These are phyloP conservation scores for Emergomyces africanus DNA, from an alignment of 2,329 filamentous ascomycete species.

Conservation along the genomic window DNA sequence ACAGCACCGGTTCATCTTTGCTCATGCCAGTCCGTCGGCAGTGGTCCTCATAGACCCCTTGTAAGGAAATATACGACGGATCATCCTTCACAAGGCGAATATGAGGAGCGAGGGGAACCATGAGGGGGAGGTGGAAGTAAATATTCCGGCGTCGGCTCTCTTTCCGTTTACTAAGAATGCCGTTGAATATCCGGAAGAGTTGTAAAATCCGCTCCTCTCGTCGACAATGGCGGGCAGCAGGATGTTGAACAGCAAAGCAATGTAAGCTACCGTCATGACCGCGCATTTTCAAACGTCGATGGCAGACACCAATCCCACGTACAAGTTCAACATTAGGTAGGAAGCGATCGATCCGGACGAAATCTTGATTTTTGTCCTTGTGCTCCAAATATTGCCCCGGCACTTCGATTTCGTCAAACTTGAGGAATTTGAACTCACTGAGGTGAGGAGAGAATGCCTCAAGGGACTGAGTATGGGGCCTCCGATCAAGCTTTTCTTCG, in stretches of 20 bases:
- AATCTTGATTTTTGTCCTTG: slow-evolving; percentile 98
- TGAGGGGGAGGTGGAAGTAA: slow-evolving; percentile 89
- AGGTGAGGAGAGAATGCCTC: slow-evolving; percentile 82
- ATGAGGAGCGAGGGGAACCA: slow-evolving; percentile 89
- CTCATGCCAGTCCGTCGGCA: slow-evolving; percentile 74
- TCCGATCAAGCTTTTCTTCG: slow-evolving; percentile 88
- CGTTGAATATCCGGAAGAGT: slow-evolving; percentile 95
- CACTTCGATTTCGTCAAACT: slow-evolving; percentile 96
- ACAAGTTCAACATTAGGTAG: slow-evolving; percentile 89
- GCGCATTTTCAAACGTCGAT: slow-evolving; percentile 86
- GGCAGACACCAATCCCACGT: slow-evolving; percentile 78
- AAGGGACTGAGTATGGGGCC: slow-evolving; percentile 58
- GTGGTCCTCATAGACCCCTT: slow-evolving; percentile 93
- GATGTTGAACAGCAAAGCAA: slow-evolving; percentile 91
- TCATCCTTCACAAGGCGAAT: slow-evolving; percentile 96
- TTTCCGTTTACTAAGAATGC: slow-evolving; percentile 80
- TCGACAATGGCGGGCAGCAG: slow-evolving; percentile 79
- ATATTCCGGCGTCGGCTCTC: slow-evolving; percentile 87
- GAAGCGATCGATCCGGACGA: slow-evolving; percentile 94
- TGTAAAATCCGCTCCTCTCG: slow-evolving; percentile 92
- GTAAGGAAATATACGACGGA: slow-evolving; percentile 81
- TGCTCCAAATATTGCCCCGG: slow-evolving; percentile 95
- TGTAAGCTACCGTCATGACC: slow-evolving; percentile 97
- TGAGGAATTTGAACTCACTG: slow-evolving; percentile 93
- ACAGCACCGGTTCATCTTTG: slow-evolving; percentile 91